phyloP scores from a whole-genome alignment of 2,329 filamentous ascomycete genomes.

The Sclerotinia minor region DNA sequence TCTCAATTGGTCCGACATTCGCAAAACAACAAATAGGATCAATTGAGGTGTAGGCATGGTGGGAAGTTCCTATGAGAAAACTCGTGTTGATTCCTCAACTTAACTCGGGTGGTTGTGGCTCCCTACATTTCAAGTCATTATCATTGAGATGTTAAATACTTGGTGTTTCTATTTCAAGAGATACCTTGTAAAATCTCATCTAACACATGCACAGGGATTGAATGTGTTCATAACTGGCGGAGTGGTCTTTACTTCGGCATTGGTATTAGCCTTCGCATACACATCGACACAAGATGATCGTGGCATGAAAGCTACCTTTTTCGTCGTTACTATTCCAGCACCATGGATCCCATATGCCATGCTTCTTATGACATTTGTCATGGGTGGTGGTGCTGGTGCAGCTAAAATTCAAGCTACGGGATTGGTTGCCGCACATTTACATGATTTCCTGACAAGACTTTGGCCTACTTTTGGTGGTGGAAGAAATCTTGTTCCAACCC shows the following conservation, averaged over 20 bases:
- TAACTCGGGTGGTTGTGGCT: constrained; percentile 43
- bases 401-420: constrained; percentile 70
- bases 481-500: constrained; percentile 72
- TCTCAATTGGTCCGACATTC: constrained; percentile 53
- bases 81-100: constrained; percentile 45
- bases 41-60: constrained; percentile 57
- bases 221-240: constrained; percentile 52
- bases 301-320: constrained; percentile 72
- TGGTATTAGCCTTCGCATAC: constrained; percentile 79
- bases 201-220: constrained; percentile 47
- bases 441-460: constrained; percentile 83
- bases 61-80: constrained; percentile 54
- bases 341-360: constrained; percentile 80
- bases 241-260: constrained; percentile 57
- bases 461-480: constrained; percentile 90
- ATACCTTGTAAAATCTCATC: constrained; percentile 35
- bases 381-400: constrained; percentile 55
- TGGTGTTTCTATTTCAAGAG: constrained; percentile 26
- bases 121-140: constrained; percentile 41
- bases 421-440: constrained; percentile 83
- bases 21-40: constrained; percentile 52
- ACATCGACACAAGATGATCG: constrained; percentile 85
- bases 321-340: constrained; percentile 79
- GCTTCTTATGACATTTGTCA: constrained; percentile 71
- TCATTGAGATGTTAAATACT: constrained; percentile 27